Conservation (phyloP, 306 rosid genomes). For the Quillaja saponaria region DNA sequence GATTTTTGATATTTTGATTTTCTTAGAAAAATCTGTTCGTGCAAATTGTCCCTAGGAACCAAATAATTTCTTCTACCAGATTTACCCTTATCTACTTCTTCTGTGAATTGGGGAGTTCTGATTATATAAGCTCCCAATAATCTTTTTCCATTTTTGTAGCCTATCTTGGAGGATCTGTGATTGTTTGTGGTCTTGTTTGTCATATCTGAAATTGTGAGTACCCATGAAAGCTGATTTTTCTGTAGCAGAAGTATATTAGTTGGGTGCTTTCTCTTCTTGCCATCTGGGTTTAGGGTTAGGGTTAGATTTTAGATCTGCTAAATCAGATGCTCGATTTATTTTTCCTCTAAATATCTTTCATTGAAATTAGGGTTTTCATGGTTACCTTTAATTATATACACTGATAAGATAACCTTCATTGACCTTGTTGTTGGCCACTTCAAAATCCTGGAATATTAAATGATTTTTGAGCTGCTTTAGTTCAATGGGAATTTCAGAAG, state of each 20-base stretch:
- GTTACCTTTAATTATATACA: not conserved
- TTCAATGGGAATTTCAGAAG: constrained; percentile 17
- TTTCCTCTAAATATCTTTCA: not conserved
- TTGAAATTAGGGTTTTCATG: constrained; percentile 14
- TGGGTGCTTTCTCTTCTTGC: constrained; percentile 1
- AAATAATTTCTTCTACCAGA: constrained; percentile 26
- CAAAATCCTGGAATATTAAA: constrained; percentile 12
- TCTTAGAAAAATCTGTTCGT: too few relatives aligned
- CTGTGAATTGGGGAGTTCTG: constrained; percentile 8
- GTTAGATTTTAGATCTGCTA: constrained; percentile 44
- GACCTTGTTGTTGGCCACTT: not conserved
- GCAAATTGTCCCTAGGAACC: too few relatives aligned
- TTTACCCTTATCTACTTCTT: constrained; percentile 40
- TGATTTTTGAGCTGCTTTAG: constrained; percentile 37
- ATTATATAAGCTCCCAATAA: not conserved
- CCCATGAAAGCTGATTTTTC: constrained; percentile 7
- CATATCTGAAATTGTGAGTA: constrained; percentile 29
- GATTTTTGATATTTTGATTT: constrained; percentile 26
- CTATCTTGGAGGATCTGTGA: constrained; percentile 1
- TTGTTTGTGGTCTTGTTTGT: constrained; percentile 32
- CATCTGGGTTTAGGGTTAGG: constrained; percentile 27
- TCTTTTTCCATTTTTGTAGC: not conserved
- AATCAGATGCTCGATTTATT: constrained; percentile 15
- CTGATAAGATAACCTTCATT: too few relatives aligned
- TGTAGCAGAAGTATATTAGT: constrained; percentile 16